These are phyloP conservation scores for Aureococcus anophagefferens DNA, from an alignment of 108 stramenopile species.

Conservation along the genomic window DNA sequence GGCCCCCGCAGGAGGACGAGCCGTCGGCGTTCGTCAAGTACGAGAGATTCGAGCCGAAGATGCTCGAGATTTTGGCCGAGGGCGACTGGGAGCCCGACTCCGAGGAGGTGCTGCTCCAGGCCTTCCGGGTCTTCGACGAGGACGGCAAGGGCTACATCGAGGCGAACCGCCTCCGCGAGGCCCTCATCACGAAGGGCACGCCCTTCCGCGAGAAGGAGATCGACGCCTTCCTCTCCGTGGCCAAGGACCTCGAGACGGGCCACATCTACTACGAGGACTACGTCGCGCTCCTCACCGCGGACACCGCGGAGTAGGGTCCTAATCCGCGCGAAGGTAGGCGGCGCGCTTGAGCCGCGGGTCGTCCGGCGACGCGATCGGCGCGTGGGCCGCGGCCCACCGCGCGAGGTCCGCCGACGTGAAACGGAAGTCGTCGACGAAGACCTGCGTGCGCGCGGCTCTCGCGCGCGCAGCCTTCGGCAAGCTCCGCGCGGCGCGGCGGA, in stretches of 20 bases:
- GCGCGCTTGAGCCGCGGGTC: too few relatives aligned
- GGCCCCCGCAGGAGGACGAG: slow-evolving; percentile 29
- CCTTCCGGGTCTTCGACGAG: slow-evolving; percentile 34
- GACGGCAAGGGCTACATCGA: slow-evolving; percentile 35
- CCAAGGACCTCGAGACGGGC: slow-evolving; percentile 38
- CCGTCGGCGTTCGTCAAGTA: slow-evolving; percentile 28
- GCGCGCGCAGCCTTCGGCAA: too few relatives aligned
- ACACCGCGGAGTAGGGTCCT: background rate
- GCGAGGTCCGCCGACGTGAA: too few relatives aligned
- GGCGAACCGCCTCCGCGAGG: slow-evolving; percentile 28
- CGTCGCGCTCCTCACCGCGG: slow-evolving; percentile 27
- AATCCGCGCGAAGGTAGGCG: too few relatives aligned
- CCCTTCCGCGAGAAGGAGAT: slow-evolving; percentile 44
- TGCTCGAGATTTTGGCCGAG: slow-evolving; percentile 36
- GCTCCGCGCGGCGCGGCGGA: too few relatives aligned
- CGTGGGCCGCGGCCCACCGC: too few relatives aligned
- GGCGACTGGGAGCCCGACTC: slow-evolving; percentile 40
- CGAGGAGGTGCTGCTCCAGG: slow-evolving; percentile 35
- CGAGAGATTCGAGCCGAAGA: slow-evolving; percentile 32
- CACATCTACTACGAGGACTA: slow-evolving; percentile 45
- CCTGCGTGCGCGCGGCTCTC: too few relatives aligned
- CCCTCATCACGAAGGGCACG: slow-evolving; percentile 35
- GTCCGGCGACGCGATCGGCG: too few relatives aligned
- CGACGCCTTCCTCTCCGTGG: slow-evolving; percentile 20
- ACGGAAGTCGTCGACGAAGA: too few relatives aligned